These are phyloP conservation scores for Hyparrhenia diplandra DNA, from an alignment of 176 grass and related monocot species.

Conservation along the genomic window DNA sequence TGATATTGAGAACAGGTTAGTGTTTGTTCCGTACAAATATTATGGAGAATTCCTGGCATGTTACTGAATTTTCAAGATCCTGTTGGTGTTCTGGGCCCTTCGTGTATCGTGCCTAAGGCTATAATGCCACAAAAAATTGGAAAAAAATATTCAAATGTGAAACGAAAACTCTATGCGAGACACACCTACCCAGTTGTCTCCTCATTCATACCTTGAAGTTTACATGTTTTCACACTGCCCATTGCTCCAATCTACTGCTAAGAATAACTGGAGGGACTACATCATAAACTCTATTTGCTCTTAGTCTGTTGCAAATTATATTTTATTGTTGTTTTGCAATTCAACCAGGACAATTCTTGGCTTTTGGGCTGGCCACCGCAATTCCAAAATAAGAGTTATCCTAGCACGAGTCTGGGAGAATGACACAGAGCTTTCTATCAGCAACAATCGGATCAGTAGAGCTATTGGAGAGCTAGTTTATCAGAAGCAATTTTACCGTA, in stretches of 20 bases:
- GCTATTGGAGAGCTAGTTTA: constrained; percentile 87
- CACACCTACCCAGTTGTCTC: background rate
- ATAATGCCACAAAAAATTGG: background rate
- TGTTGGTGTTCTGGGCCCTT: background rate
- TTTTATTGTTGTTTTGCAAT: constrained; percentile 4
- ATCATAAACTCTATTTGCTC: background rate
- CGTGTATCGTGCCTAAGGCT: background rate
- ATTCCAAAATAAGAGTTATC: constrained; percentile 94
- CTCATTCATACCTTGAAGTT: background rate
- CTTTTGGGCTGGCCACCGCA: constrained; percentile 85
- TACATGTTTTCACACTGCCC: background rate
- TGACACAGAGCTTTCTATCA: constrained; percentile 89
- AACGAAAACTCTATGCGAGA: background rate
- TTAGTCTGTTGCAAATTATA: background rate
- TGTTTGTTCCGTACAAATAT: background rate
- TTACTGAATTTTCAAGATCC: background rate
- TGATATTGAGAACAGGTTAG: constrained; percentile 84
- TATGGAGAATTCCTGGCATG: background rate
- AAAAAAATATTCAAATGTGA: background rate
- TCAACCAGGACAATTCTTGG: constrained; percentile 57
- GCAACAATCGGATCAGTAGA: constrained; percentile 91
- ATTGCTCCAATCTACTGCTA: background rate
- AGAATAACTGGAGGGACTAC: background rate
- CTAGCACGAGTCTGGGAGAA: constrained; percentile 88
- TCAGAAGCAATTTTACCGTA: constrained; percentile 88